Base-by-base conservation (phyloP, 1,284 basidiomycete species). In the Pterula multifida region DNA sequence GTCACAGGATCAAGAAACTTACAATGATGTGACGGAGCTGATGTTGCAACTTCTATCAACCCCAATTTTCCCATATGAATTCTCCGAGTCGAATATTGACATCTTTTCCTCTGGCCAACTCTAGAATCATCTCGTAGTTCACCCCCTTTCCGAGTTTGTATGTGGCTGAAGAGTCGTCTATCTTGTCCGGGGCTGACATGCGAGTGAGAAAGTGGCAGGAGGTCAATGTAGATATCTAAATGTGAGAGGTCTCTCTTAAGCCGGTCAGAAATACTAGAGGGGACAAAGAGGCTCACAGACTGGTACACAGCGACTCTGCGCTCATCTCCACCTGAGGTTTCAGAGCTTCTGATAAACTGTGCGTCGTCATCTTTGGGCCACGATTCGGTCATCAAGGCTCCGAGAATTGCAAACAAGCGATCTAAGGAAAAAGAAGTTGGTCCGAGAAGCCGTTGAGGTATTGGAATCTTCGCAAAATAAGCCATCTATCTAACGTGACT, bases 341-440 rank as follows among this genome's bases (percentile, higher is more conserved):
- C 28, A 6, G 28, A 32, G 15, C 6, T 32, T 6, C 28, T 15
- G 15, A 32, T 32, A 15, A 32, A 32, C 6, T 15, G 6, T 6
- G 28, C 6, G 15, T 32, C 28, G 39, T 42, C 39, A 6, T 42
- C 39, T 22, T n/a, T 22, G 39, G 39, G 17, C 39, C 39, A 42
- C 9, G 9, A 19, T 22, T 42, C 39, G 19, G n/a, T 42, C 32
- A 93, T 67, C 4, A 97, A 66, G 0, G 83, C 77, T 1, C 90
- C 90, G 3, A 94, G 75, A 50, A 96, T 85, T 0, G 90, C 89
- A 1, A 92, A 62, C 48, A 96, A 65, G 19, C 93, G 69, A 60
- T 96, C 93, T 1, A 95, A 65, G 0, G 87, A 78, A 61, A 95
- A 95, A 0, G 85, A 64, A 45, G 76, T 72, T 0, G 93, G 93